phyloP scores from a whole-genome alignment of 2,329 filamentous ascomycete species.

The Septoria petroselini region DNA sequence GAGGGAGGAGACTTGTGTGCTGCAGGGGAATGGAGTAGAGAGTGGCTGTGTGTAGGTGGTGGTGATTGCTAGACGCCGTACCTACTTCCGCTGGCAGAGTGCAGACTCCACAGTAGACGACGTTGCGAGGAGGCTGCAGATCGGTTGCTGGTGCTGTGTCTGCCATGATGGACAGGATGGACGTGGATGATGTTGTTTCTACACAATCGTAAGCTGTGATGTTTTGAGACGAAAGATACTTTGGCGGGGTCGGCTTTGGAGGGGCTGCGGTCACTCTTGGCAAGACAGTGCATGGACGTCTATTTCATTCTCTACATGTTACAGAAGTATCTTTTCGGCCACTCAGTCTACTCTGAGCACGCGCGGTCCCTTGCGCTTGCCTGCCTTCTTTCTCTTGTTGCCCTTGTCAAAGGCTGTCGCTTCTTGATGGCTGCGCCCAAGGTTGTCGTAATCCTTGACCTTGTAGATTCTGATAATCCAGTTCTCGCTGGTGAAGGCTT shows the following conservation, averaged over 20 bases:
- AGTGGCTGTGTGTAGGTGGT: not conserved
- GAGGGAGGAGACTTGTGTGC: too few relatives aligned
- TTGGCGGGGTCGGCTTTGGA: constrained; percentile 11
- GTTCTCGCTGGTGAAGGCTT: constrained; percentile 98
- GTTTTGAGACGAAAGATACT: constrained; percentile 9
- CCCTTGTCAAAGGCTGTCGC: constrained; percentile 70
- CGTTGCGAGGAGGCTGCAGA: constrained; percentile 47
- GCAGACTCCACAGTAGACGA: constrained; percentile 65
- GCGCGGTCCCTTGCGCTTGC: constrained; percentile 69
- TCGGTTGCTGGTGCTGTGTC: constrained; percentile 30
- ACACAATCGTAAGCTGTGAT: constrained; percentile 2
- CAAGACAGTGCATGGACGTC: not conserved
- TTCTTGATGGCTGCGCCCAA: constrained; percentile 79
- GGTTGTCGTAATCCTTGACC: constrained; percentile 97
- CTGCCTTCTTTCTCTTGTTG: constrained; percentile 76
- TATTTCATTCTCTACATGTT: constrained; percentile 11
- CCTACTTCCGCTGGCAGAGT: constrained; percentile 65
- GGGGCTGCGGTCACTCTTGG: constrained; percentile 10
- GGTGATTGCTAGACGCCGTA: constrained; percentile 35
- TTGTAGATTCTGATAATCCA: constrained; percentile 99
- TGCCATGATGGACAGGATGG: constrained; percentile 30
- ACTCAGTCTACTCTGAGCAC: constrained; percentile 63
- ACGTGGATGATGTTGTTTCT: not conserved
- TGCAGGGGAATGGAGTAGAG: not conserved
- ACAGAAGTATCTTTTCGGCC: constrained; percentile 13